Base-by-base conservation (phyloP, 176 grass and related monocot species). In the Carex myosuroides region DNA sequence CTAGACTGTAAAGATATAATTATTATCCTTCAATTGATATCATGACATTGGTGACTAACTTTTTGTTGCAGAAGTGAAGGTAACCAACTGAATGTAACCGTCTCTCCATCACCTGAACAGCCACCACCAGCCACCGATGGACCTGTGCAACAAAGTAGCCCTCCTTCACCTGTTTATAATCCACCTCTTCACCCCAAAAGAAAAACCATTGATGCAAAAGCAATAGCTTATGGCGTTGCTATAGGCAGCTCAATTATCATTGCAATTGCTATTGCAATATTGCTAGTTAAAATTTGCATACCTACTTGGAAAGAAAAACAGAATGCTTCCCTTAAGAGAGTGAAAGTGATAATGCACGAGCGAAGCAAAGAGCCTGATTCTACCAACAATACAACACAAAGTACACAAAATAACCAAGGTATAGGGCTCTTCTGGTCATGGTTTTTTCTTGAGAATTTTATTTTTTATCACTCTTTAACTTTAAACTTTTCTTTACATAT, bases 11-110 rank as follows among this genome's bases (percentile, higher is more conserved):
- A 52, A 74, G 1, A 50, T 16, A 48, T 2, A 44, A 74, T 52
- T 52, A 52, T 56, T 16, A 17, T 76, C 22, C 12, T 29, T 76
- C 39, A 61, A 46, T 35, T 81, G 10, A 82, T 52, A 48, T 14
- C 41, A 82, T 18, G 13, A 54, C 14, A 50, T 29, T 5, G 8
- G 35, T 35, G 77, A 61, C 52, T 35, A 41, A 30, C 6, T 50
- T 50, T 10, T 44, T 82, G 24, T 55, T 84, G 16, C 84, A 90
- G 88, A 30, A 86, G 53, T 56, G 80, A 86, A 84, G 88, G 88
- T 46, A 90, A 90, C 37, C 79, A 70, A 83, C 78, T 90, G 54
- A 86, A 84, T 60, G 18, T 60, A 2, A 85, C 79, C 50, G 64
- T 86, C 84, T 68, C 85, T 84, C 85, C 88, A 78, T 89, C 84